Base-by-base conservation (phyloP, 2,329 filamentous ascomycete species). In the Blumeria graminis region DNA sequence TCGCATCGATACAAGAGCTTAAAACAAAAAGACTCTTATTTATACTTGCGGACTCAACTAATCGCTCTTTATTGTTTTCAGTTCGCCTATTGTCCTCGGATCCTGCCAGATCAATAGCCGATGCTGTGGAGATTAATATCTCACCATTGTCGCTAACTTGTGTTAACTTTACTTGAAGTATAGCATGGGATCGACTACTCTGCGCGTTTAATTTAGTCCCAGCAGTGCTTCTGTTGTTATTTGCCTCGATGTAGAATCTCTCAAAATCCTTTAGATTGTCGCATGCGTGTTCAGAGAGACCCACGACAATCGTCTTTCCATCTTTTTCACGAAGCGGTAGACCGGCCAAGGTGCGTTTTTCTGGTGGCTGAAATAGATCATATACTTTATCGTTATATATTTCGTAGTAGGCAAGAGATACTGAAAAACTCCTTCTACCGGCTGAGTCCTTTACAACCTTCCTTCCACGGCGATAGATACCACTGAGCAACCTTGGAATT, bases 301-400 rank as follows among this genome's bases (percentile, higher is more conserved):
- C 89, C 50, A 90, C 84, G 22, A 95, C 87, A 18, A 89, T 77
- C 0, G 87, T 94, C 71, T 85, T 92, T 60, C 86, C 86, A 62
- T 84, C 82, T 64, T 88, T 89, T 65, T 94, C 88, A 32, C 88
- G 78, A 28, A 94, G 77, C 1, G 86, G 86, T 32, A 94, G 71
- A 0, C 89, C 89, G 0, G 84, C 77, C 1, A 85, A 73, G 8
- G 64, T 61, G 55, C 92, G 83, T 71, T 88, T 93, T 68, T 95
- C 89, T 0, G 82, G 84, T 0, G 87, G 74, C 67, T 94, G 86
- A 62, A 95, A 86, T 35, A 95, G 72, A 67, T 95, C 89, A 65
- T 82, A 94, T 18, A 94, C 88, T 67, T 90, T 90, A 71, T 95
- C 89, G 68, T 93, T 94, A 70, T 95, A 95, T 62, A 95, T 94